These are phyloP conservation scores for Wickerhamomyces sp. DNA, from an alignment of 1,139 yeast species.

Conservation along the genomic window DNA sequence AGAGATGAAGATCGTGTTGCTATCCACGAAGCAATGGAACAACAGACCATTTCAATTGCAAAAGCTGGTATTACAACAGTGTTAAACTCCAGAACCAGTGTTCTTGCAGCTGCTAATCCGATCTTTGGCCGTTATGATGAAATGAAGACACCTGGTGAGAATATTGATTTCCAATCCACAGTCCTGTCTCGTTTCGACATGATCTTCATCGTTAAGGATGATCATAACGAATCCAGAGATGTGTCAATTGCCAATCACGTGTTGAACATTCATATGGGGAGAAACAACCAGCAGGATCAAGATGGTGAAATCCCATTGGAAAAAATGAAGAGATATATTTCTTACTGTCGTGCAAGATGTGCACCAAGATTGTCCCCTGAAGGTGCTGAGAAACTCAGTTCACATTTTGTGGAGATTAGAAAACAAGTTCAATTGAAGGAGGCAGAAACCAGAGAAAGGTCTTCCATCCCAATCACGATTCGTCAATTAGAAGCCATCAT, in stretches of 20 bases:
- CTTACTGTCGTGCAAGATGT: conserved; percentile 82
- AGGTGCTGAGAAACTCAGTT: conserved; percentile 88
- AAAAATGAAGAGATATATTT: conserved; percentile 86
- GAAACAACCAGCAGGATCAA: conserved; percentile 39
- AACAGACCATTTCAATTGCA: conserved; percentile 98
- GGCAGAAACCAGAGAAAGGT: conserved; percentile 76
- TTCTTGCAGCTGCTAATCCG: conserved; percentile 97
- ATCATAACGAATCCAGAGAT: conserved; percentile 83
- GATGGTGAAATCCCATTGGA: conserved; percentile 90
- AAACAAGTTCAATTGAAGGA: conserved; percentile 80
- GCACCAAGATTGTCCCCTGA: conserved; percentile 90
- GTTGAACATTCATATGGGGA: conserved; percentile 88
- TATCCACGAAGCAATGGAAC: conserved; percentile 99
- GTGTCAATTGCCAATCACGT: conserved; percentile 91
- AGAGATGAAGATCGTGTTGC: conserved; percentile 99
- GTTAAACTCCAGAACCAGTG: conserved; percentile 91
- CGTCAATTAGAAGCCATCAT: conserved; percentile 97
- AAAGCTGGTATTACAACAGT: conserved; percentile 98
- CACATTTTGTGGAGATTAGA: conserved; percentile 90
- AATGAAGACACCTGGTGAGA: conserved; percentile 94
- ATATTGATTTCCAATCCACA: conserved; percentile 95
- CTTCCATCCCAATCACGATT: conserved; percentile 94
- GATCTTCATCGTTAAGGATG: conserved; percentile 97
- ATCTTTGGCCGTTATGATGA: conserved; percentile 95
- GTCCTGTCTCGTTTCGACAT: conserved; percentile 95